These are phyloP conservation scores for Capronia epimyces DNA, from an alignment of 2,329 filamentous ascomycete genomes.

Conservation along the genomic window DNA sequence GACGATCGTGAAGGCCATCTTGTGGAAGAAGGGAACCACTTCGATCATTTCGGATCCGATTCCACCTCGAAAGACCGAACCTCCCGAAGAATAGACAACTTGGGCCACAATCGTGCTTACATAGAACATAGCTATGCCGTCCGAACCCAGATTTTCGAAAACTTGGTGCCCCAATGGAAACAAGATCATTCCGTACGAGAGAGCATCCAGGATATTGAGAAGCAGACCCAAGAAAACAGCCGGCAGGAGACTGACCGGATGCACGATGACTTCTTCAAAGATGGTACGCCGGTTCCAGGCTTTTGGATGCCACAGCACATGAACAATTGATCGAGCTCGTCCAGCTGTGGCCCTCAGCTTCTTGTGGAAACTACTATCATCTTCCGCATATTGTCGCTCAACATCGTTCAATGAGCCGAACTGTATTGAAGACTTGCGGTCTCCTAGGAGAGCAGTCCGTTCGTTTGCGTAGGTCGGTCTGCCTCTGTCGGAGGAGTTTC, in stretches of 20 bases:
- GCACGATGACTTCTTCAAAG: slow-evolving; percentile 58
- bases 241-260: slow-evolving; percentile 67
- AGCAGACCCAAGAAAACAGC: slow-evolving; percentile 83
- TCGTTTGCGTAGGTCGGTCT: slow-evolving; percentile 27
- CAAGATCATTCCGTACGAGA: slow-evolving; percentile 95
- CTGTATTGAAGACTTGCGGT: slow-evolving; percentile 18
- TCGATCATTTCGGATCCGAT: slow-evolving; percentile 98
- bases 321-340: slow-evolving; percentile 14
- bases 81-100: slow-evolving; percentile 74
- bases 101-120: slow-evolving; percentile 95
- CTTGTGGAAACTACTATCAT: slow-evolving; percentile 1
- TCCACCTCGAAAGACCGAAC: slow-evolving; percentile 83
- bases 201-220: slow-evolving; percentile 85
- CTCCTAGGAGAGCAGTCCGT: slow-evolving; percentile 23
- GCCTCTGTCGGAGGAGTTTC: slow-evolving; percentile 4
- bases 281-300: slow-evolving; percentile 65
- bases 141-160: slow-evolving; percentile 79
- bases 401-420: slow-evolving; percentile 28
- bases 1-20: slow-evolving; percentile 90
- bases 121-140: slow-evolving; percentile 98
- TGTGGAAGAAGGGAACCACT: slow-evolving; percentile 97
- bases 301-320: slow-evolving; percentile 54
- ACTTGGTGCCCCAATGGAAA: slow-evolving; percentile 85
- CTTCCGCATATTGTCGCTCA: slow-evolving; percentile 28
- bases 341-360: slow-evolving; percentile 11